Base-by-base conservation (phyloP, 2,329 filamentous ascomycete species). In the Ramularia endophylla region DNA sequence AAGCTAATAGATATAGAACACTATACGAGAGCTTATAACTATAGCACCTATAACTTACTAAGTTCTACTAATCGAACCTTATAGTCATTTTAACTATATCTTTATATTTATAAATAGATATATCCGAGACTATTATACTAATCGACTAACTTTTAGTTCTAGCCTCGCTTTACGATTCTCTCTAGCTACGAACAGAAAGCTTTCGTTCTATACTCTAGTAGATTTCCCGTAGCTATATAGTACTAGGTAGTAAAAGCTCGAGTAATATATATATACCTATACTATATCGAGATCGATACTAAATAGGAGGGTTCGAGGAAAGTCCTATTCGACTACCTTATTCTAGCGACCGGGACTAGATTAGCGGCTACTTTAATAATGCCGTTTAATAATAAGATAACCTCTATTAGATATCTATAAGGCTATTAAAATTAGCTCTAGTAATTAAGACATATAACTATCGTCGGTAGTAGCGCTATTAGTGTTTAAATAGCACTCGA, bases 401-500 rank as follows among this genome's bases (percentile, higher is more conserved):
- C 47, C 8, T 47, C 49, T 1, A 38, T 48, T 2, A 13, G 43
- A 9, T 50, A 47, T 19, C 39, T 52, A 2, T 40, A 48, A 33
- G 15, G 19, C 5, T 48, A 47, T 15, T 44, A 52, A 16, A 19
- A 56, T 40, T 38, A 60, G 46, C 31, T 61, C 36, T 22, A 33
- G 33, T 25, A 43, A 31, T 43, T 53, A 44, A 18, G 46, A 31
- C 18, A 36, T 20, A 31, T 53, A n/a, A 41, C 42, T 5, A 47
- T 59, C 17, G 48, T 59, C 8, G 79, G 78, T 2, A 78, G 76
- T 0, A 78, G 78, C 2, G 76, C 79, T 1, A 78, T 78, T 0
- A 79, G 79, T 1, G 73, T 82, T 0, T 75, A 82, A 58, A 60
- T 81, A 25, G 77, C 76, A 0, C 70, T 75, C 0, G 78, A 83